Base-by-base conservation (phyloP, 805 yeast species). In the Ogataea dorogensis region DNA sequence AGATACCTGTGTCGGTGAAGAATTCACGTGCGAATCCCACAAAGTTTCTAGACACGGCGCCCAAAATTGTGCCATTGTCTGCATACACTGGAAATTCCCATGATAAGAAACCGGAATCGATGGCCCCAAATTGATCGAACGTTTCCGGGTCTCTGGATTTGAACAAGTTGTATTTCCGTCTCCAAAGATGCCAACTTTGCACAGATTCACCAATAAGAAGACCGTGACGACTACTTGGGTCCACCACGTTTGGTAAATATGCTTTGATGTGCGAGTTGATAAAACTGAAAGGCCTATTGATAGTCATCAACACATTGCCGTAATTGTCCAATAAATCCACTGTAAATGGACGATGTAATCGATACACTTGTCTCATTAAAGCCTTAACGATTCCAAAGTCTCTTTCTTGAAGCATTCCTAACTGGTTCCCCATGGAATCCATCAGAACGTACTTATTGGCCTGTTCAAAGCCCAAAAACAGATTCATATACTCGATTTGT, bases 111-210 rank as follows among this genome's bases (percentile, higher is more conserved):
- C 91, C 91, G 0, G 96, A 78, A 63, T 93, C 96, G 28, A 93
- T 81, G 7, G 69, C 71, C 17, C 96, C 97, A 66, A 81, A 93
- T 58, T 93, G 98, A 17, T 73, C 71, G 56, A 75, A 82, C 13
- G 64, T 69, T 17, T 69, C 67, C 5, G 66, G 56, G 2, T 43
- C 34, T 7, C 45, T 42, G 33, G 68, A 58, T 46, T 73, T 67
- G 56, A 86, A 93, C 49, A 93, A 65, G 53, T 89, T 86, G 60
- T 93, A 93, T 31, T 82, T 65, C 40, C 98, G 70, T 56, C 98
- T 73, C 96, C 96, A 89, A 26, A 82, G 67, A 64, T 93, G 98
- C 96, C 96, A 93, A 46, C 83, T 80, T 60, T 93, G 98, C 5
- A 84, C 77, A 17, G 86, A 75, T 57, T 91, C 97, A 1, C 98